Percentiles rank a stretch among this genome's conserved stretches.
Evolutionary conservation across 176 grass and related monocot species (phyloP).

Genomic region (Eleusine coracana): DNA sequence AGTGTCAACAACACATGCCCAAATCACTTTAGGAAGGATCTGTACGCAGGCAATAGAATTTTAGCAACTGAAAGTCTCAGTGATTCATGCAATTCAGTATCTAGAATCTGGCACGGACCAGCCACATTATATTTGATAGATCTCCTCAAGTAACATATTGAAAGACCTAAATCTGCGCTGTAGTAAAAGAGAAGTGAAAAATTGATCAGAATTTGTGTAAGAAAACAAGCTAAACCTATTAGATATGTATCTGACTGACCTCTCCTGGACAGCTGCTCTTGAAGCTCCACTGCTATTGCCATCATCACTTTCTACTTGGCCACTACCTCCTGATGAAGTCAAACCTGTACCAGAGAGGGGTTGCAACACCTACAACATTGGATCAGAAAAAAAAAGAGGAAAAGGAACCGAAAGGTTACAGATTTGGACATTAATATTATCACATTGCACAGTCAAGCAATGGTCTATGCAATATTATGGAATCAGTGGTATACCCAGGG

Average conservation of each 20-base stretch:
- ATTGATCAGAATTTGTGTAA: constrained; percentile 1
- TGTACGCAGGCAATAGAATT: constrained; percentile 87
- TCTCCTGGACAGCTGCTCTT: constrained; percentile 78
- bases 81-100: constrained; percentile 74
- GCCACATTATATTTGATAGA: constrained; percentile 82
- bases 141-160: constrained; percentile 81
- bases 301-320: constrained; percentile 61
- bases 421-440: not conserved
- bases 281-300: constrained; percentile 77
- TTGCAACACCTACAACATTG: constrained; percentile 66
- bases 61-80: constrained; percentile 82
- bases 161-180: constrained; percentile 78
- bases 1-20: constrained; percentile 59
- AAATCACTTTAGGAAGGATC: constrained; percentile 84
- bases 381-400: constrained; percentile 18
- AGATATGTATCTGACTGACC: constrained; percentile 40
- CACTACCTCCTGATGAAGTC: constrained; percentile 76
- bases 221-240: not conserved
- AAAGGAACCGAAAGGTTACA: not conserved
- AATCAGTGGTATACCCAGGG: not conserved
- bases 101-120: constrained; percentile 77
- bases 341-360: constrained; percentile 70
- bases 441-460: not conserved
- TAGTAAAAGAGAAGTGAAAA: not conserved
- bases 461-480: not conserved